phyloP scores from a whole-genome alignment of 805 yeast genomes.

The Lipomyces japonicus region DNA sequence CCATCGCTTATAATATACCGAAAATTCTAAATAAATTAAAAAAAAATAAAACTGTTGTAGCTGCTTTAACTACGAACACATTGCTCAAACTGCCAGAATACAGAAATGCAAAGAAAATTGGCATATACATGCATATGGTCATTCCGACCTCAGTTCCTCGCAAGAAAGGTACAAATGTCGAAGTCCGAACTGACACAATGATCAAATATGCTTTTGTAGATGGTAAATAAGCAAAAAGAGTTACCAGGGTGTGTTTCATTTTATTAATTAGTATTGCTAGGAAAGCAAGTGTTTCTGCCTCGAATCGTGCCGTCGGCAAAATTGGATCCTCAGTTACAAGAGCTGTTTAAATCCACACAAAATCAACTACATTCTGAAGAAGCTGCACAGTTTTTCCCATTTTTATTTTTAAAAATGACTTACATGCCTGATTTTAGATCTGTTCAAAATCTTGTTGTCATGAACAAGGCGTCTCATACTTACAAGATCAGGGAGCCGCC shows the following conservation, averaged over 20 bases:
- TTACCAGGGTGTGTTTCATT: neutral
- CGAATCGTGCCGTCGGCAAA: slow-evolving; percentile 45
- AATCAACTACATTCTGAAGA: neutral
- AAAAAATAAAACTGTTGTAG: neutral
- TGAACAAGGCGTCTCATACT: slow-evolving; percentile 1
- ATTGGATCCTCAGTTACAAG: neutral
- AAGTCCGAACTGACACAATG: slow-evolving; percentile 57
- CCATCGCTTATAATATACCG: too few relatives aligned
- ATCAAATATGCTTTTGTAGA: slow-evolving; percentile 50
- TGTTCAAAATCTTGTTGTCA: slow-evolving; percentile 1
- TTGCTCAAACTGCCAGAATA: slow-evolving; percentile 41
- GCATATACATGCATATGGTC: slow-evolving; percentile 75
- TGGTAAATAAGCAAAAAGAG: slow-evolving; percentile 38
- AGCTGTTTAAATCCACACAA: slow-evolving; percentile 7
- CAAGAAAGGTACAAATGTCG: slow-evolving; percentile 37
- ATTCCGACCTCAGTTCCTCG: slow-evolving; percentile 11
- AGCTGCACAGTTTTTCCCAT: slow-evolving; percentile 8
- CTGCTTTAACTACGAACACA: slow-evolving; percentile 22
- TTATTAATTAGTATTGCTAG: slow-evolving; percentile 1
- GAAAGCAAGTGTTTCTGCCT: slow-evolving; percentile 39
- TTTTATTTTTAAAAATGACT: slow-evolving; percentile 12
- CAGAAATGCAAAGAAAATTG: slow-evolving; percentile 48
- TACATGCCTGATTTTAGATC: neutral
- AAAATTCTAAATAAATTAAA: neutral
- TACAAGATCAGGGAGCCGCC: slow-evolving; percentile 18